Percentiles rank a stretch among this genome's conserved stretches.
Conservation (phyloP, 495 filamentous ascomycete species). For the Parathielavia appendiculata region DNA sequence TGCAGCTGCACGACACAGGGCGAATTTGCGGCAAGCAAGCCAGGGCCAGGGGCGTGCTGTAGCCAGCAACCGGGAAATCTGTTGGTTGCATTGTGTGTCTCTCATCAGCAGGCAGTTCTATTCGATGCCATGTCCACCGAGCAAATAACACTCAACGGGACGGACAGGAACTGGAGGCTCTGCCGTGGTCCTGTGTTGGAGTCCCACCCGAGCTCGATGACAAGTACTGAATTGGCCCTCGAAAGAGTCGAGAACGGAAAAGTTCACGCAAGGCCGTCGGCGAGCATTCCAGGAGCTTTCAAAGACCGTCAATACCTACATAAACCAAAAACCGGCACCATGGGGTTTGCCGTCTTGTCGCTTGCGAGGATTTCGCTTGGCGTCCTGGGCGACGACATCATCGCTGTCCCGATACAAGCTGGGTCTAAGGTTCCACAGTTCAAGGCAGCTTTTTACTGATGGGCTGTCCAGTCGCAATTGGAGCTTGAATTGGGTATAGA, state of each 20-base stretch:
- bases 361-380: neutral
- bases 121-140: neutral
- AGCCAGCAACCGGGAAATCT: slow-evolving; percentile 12
- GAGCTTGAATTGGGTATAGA: neutral
- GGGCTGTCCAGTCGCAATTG: neutral
- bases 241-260: too few relatives aligned
- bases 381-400: slow-evolving; percentile 18
- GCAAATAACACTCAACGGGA: neutral
- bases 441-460: neutral
- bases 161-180: neutral
- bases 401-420: slow-evolving; percentile 13
- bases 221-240: neutral
- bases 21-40: slow-evolving; percentile 15
- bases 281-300: neutral
- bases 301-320: neutral
- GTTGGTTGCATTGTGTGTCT: slow-evolving; percentile 4
- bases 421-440: slow-evolving; percentile 4
- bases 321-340: neutral
- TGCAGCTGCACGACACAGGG: slow-evolving; percentile 21
- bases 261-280: neutral
- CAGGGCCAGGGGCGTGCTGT: slow-evolving; percentile 21
- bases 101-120: neutral
- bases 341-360: neutral
- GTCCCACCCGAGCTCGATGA: slow-evolving; percentile 1
- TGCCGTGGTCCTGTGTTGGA: neutral